Percentiles rank a stretch among this genome's conserved stretches.
These are phyloP conservation scores for Castanopsis chinensis DNA, from an alignment of 306 rosid species.

Conservation along the genomic window DNA sequence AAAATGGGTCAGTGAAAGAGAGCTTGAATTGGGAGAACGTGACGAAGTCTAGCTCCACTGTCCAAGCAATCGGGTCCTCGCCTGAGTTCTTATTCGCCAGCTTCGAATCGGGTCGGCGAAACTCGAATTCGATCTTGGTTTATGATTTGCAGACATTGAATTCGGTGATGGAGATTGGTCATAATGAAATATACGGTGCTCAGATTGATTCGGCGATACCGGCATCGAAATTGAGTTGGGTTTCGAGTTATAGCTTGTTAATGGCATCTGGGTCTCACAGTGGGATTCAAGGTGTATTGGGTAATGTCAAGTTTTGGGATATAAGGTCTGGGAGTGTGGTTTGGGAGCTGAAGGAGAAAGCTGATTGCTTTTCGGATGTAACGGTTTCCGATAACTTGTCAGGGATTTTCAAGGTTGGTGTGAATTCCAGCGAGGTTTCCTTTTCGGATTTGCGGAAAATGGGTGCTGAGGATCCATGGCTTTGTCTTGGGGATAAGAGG, in stretches of 20 bases:
- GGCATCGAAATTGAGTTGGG: slow-evolving; percentile 79
- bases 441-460: slow-evolving; percentile 65
- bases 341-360: slow-evolving; percentile 70
- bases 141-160: slow-evolving; percentile 56
- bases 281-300: slow-evolving; percentile 83
- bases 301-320: slow-evolving; percentile 81
- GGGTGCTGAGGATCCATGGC: slow-evolving; percentile 59
- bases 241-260: slow-evolving; percentile 46
- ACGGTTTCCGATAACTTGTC: slow-evolving; percentile 60
- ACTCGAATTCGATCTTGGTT: slow-evolving; percentile 76
- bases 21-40: slow-evolving; percentile 82
- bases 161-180: slow-evolving; percentile 55
- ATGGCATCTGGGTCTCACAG: slow-evolving; percentile 97
- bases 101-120: slow-evolving; percentile 78
- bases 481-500: slow-evolving; percentile 63
- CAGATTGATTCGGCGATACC: slow-evolving; percentile 84
- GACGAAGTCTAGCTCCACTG: slow-evolving; percentile 80
- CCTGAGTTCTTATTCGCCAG: slow-evolving; percentile 62
- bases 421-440: slow-evolving; percentile 63
- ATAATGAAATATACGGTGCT: slow-evolving; percentile 78
- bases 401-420: slow-evolving; percentile 80
- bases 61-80: slow-evolving; percentile 78
- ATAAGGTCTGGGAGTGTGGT: slow-evolving; percentile 57
- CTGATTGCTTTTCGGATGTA: slow-evolving; percentile 82
- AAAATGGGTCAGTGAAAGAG: slow-evolving; percentile 42